Evolutionary conservation across 805 yeast genomes (phyloP).

Genomic region (Jamesozyma lodderae): DNA sequence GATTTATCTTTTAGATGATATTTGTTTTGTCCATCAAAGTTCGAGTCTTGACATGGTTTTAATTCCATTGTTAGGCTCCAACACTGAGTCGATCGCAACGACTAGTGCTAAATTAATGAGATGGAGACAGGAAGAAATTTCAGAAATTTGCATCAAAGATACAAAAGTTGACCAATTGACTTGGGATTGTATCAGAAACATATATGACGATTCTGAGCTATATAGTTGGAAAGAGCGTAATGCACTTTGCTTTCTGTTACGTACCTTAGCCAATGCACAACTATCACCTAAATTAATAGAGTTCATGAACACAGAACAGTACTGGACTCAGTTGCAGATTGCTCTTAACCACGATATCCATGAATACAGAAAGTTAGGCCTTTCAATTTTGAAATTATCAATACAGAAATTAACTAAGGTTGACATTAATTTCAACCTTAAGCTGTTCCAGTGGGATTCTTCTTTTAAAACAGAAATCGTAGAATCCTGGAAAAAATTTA

Average conservation of each 20-base stretch:
- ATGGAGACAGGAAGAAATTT: conserved; percentile 43
- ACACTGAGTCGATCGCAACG: conserved; percentile 12
- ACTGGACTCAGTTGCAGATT: conserved; percentile 50
- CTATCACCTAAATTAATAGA: conserved; percentile 5
- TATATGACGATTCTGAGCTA: conserved; percentile 26
- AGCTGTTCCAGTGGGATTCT: conserved; percentile 11
- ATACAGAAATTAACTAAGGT: conserved; percentile 36
- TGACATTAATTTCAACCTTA: conserved; percentile 7
- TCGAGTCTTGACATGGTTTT: conserved; percentile 12
- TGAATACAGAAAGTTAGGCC: conserved; percentile 59
- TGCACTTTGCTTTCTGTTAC: conserved; percentile 47
- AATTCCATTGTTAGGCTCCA: conserved; percentile 15
- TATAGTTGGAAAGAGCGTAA: conserved; percentile 31
- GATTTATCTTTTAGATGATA: conserved; percentile 26
- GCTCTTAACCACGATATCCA: conserved; percentile 50
- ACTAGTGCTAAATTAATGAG: conserved; percentile 30
- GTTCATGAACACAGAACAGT: conserved; percentile 24
- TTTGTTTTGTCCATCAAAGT: conserved; percentile 1
- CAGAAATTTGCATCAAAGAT: conserved; percentile 11
- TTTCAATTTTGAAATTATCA: conserved; percentile 57
- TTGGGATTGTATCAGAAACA: conserved; percentile 40
- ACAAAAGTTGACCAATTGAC: conserved; percentile 24
- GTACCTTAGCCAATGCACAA: conserved; percentile 34
- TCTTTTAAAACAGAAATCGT: conserved; percentile 29
- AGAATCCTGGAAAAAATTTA: conserved; percentile 58